Evolutionary conservation across 202 grass and related monocot species (phyloP), one percentile per base, ranked within the genome.

Genomic region (Panicum hallii): DNA sequence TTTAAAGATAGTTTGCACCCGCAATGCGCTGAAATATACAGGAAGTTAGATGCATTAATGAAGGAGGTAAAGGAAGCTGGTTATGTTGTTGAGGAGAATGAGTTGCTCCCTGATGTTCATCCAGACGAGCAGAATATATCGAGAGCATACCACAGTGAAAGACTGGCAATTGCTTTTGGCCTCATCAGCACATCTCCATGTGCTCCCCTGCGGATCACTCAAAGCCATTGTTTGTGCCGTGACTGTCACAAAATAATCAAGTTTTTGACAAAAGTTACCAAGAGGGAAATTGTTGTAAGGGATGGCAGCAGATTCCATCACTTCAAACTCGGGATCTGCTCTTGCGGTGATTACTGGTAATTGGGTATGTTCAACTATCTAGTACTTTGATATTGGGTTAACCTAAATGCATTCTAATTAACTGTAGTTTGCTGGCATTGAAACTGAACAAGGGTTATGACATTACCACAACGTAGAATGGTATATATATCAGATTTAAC

Each of bases 341-440:
- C 93, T 86, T 99, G 93, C 2, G 86, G 90, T 30, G 90, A 92
- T 85, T 96, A 96, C 70, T 99, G 97, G 93, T 99, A 90, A 91
- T 48, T 74, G 50, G 88, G 88, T 90, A 60, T 82, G 84, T 84
- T 85, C 23, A 75, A 75, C 19, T 70, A 46, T 49, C 67, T 71
- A 36, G 19, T 89, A 40, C 4, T 77, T 73, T 70, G 12, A 12
- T 46, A 16, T 57, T 41, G 56, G 14, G 34, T 66, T 88, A 56
- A 38, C 44, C 80, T 73, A 49, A 53, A 34, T 16, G 47, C 16
- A 23, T 41, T 10, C 41, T 63, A 63, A 38, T 42, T 30, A 19
- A 47, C 2, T 63, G 22, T 47, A 78, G 43, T 79, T 65, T 41
- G 1, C 32, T 70, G 63, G 45, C 52, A 63, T 12, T 63, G 55